These are phyloP conservation scores for Cladobotryum protrusum DNA, from an alignment of 2,329 filamentous ascomycete genomes.

Conservation along the genomic window DNA sequence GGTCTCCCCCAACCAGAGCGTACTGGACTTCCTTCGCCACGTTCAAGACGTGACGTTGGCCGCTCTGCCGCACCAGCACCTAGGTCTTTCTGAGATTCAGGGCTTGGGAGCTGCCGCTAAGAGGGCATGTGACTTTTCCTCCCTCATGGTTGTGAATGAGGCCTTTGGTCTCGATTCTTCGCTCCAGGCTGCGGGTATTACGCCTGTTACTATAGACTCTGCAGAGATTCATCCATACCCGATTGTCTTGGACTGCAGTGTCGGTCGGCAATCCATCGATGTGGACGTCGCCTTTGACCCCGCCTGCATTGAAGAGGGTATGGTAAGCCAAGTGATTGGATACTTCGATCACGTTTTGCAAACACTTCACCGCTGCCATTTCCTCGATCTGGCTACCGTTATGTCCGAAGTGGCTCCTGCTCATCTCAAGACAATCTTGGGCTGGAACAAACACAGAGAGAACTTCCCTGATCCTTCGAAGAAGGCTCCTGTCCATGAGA, in stretches of 20 bases:
- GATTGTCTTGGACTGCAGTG: conserved; percentile 2
- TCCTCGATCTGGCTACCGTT: neutral
- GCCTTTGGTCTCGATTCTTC: neutral
- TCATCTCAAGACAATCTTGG: neutral
- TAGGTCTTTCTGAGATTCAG: conserved; percentile 4
- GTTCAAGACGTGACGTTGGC: neutral
- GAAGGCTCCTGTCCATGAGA: no score
- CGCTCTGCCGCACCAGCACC: conserved; percentile 2
- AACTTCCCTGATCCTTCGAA: no score
- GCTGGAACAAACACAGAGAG: neutral
- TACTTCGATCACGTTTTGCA: no score
- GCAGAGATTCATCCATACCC: neutral
- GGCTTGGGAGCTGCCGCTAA: neutral
- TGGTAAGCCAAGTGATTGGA: neutral
- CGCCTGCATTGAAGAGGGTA: neutral
- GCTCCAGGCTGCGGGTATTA: no score
- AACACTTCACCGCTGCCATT: no score
- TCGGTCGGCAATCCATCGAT: neutral
- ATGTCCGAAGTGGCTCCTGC: neutral
- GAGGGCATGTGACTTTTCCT: conserved; percentile 1
- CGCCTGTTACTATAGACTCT: neutral
- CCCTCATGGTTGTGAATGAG: conserved; percentile 2
- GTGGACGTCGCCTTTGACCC: neutral
- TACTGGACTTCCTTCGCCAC: neutral
- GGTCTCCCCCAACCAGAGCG: neutral